These are phyloP conservation scores for Eruca vesicaria DNA, from an alignment of 441 rosid species.

Conservation along the genomic window DNA sequence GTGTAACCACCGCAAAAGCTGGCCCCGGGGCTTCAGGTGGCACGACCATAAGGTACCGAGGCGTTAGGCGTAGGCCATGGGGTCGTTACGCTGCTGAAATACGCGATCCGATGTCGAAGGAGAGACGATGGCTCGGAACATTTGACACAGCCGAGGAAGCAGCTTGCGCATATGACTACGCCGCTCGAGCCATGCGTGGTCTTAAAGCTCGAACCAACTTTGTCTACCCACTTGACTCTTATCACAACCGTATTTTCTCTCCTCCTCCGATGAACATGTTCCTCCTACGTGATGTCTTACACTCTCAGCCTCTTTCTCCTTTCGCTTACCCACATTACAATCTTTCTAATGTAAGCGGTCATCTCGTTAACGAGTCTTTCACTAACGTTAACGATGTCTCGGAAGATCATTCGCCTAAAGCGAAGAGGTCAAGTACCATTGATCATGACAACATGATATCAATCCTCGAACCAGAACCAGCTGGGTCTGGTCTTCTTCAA, in stretches of 20 bases:
- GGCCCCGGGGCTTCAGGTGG: constrained; percentile 15
- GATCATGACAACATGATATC: constrained; percentile 38
- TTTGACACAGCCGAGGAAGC: constrained; percentile 98
- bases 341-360: constrained; percentile 20
- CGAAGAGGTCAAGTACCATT: constrained; percentile 29
- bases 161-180: constrained; percentile 87
- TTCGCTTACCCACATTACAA: constrained; percentile 22
- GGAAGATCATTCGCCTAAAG: constrained; percentile 31
- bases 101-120: constrained; percentile 86
- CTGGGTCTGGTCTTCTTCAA: constrained; percentile 75
- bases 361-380: constrained; percentile 16
- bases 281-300: constrained; percentile 51
- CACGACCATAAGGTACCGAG: constrained; percentile 69
- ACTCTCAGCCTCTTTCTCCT: constrained; percentile 33
- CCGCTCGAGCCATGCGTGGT: constrained; percentile 92
- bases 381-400: not conserved
- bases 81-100: constrained; percentile 98
- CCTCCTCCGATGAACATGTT: constrained; percentile 47
- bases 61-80: constrained; percentile 95
- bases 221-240: constrained; percentile 49
- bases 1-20: constrained; percentile 25
- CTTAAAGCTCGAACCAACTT: constrained; percentile 91
- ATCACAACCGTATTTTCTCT: constrained; percentile 29
- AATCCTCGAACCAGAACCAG: constrained; percentile 50
- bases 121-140: constrained; percentile 93